These are phyloP conservation scores for Geotrichum australiense DNA, from an alignment of 1,139 yeast genomes.

Conservation along the genomic window DNA sequence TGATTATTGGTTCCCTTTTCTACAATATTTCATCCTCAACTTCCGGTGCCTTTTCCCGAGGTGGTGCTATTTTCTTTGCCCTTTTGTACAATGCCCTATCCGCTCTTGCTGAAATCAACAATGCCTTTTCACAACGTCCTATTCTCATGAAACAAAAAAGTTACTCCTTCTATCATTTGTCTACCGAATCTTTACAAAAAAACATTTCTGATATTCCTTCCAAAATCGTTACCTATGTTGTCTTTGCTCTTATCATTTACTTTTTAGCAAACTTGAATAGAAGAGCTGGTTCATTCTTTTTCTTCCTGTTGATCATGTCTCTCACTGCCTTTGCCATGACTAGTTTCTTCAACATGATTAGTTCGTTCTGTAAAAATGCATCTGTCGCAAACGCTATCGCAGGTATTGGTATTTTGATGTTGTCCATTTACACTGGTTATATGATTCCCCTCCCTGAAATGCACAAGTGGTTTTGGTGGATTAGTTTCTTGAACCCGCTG, in stretches of 20 bases:
- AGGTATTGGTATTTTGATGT: conserved; percentile 40
- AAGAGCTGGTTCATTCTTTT: conserved; percentile 40
- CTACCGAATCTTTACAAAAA: conserved; percentile 40
- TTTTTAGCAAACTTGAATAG: conserved; percentile 36
- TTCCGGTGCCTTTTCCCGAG: conserved; percentile 46
- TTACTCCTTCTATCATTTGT: conserved; percentile 41
- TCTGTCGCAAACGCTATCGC: conserved; percentile 55
- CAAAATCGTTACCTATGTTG: conserved; percentile 29
- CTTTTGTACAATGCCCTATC: conserved; percentile 38
- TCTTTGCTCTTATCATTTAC: conserved; percentile 36
- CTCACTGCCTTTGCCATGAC: conserved; percentile 41
- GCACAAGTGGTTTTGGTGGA: conserved; percentile 50
- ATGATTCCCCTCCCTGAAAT: conserved; percentile 43
- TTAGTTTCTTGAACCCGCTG: conserved; percentile 43
- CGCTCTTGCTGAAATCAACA: conserved; percentile 39
- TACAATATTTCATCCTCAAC: conserved; percentile 44
- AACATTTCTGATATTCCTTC: conserved; percentile 36
- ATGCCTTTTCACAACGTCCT: conserved; percentile 36
- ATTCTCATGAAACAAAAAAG: conserved; percentile 40
- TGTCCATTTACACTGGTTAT: conserved; percentile 34
- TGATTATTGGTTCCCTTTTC: conserved; percentile 50
- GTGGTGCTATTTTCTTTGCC: conserved; percentile 41
- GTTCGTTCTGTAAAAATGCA: conserved; percentile 47
- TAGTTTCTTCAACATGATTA: conserved; percentile 52
- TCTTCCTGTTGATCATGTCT: conserved; percentile 32